These are phyloP conservation scores for Tolypocladium ovalisporum DNA, from an alignment of 2,329 filamentous ascomycete genomes.

Conservation along the genomic window DNA sequence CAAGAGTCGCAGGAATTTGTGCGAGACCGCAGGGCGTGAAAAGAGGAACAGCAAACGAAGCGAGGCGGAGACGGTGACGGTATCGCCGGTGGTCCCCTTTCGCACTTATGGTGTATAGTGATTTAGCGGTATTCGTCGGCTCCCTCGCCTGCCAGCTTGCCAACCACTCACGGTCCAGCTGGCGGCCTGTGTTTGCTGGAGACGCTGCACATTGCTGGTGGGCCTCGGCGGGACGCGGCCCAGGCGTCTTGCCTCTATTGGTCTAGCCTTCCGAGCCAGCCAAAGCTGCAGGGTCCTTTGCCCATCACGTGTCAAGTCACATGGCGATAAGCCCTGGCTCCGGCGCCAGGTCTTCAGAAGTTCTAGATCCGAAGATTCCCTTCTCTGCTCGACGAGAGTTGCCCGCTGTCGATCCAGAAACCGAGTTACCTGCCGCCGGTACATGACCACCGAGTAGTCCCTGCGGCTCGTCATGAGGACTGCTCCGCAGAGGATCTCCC, in stretches of 20 bases:
- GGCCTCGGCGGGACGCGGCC: background rate
- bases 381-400: background rate
- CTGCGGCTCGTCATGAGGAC: conserved; percentile 18
- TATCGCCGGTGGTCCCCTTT: background rate
- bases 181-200: background rate
- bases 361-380: background rate
- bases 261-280: background rate
- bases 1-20: background rate
- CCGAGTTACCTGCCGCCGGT: background rate
- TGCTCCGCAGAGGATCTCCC: conserved; percentile 19
- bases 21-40: background rate
- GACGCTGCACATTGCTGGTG: background rate
- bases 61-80: conserved; percentile 1
- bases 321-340: conserved; percentile 6
- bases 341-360: background rate
- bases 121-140: background rate
- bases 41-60: background rate
- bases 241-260: background rate
- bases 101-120: background rate
- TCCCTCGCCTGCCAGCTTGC: background rate
- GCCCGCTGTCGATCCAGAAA: background rate
- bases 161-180: background rate
- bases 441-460: background rate
- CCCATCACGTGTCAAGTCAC: conserved; percentile 1
- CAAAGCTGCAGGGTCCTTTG: background rate